Conservation (phyloP, 1,139 yeast genomes). For the Yamadazyma trypodendri region DNA sequence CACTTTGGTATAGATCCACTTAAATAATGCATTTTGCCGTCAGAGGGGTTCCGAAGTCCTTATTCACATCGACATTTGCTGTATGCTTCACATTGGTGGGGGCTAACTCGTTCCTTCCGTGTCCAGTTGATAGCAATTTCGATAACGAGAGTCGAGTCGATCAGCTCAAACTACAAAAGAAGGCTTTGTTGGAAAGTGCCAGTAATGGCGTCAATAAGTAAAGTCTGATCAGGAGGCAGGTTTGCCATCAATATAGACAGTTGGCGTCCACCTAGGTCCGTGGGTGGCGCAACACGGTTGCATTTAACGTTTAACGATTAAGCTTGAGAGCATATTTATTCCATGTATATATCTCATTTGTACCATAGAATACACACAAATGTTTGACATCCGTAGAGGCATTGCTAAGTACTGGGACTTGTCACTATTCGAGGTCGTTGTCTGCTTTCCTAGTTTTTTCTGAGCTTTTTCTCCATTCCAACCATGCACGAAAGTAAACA, state of each 20-base stretch:
- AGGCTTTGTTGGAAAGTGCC: not conserved
- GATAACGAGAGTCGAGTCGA: constrained; percentile 36
- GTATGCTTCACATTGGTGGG: constrained; percentile 70
- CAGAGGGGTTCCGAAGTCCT: constrained; percentile 37
- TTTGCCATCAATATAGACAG: not conserved
- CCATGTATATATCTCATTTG: constrained; percentile 2
- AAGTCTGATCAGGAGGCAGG: not conserved
- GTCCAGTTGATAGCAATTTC: constrained; percentile 61
- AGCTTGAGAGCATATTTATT: constrained; percentile 1
- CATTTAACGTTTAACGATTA: constrained; percentile 1
- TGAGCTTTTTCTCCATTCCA: too few species aligned
- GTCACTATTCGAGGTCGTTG: too few species aligned
- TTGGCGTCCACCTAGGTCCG: not conserved
- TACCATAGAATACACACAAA: constrained; percentile 1
- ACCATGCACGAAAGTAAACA: too few species aligned
- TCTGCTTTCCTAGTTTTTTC: too few species aligned
- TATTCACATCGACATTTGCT: constrained; percentile 73
- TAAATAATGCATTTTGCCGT: constrained; percentile 12
- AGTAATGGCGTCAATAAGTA: not conserved
- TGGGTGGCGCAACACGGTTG: not conserved
- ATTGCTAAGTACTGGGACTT: too few species aligned
- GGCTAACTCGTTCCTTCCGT: constrained; percentile 69
- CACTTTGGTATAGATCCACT: not conserved
- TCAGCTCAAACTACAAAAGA: not conserved
- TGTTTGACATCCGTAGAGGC: not conserved